A percentile compares a stretch with the other conserved stretches of the same genome.
Conservation (phyloP, 805 yeast genomes). For the Ogataea ramenticola region DNA sequence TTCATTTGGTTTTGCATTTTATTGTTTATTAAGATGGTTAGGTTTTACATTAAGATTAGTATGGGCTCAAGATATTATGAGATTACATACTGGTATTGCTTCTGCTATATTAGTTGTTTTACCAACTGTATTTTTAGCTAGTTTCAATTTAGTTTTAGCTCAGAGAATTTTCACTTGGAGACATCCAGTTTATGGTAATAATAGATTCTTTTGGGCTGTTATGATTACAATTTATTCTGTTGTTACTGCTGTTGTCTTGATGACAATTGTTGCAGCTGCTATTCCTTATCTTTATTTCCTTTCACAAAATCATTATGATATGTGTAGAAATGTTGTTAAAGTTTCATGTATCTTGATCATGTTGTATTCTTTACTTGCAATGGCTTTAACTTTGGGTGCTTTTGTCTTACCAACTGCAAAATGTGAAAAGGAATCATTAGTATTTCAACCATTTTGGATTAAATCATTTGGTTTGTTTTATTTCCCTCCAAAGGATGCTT, state of each 20-base stretch:
- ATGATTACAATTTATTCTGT: slow-evolving; percentile 45
- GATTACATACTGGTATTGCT: slow-evolving; percentile 44
- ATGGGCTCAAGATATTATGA: slow-evolving; percentile 50
- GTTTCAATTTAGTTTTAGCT: slow-evolving; percentile 57
- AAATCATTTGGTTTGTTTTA: slow-evolving; percentile 53
- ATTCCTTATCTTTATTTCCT: slow-evolving; percentile 54
- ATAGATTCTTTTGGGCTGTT: slow-evolving; percentile 38
- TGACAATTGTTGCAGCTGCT: slow-evolving; percentile 60
- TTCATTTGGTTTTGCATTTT: slow-evolving; percentile 45
- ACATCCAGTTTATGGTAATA: slow-evolving; percentile 64
- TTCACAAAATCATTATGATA: slow-evolving; percentile 33
- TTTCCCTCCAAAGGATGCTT: slow-evolving; percentile 49
- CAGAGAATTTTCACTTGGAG: slow-evolving; percentile 73
- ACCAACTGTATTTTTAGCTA: slow-evolving; percentile 51
- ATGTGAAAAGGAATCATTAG: slow-evolving; percentile 39
- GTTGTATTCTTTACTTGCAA: slow-evolving; percentile 48
- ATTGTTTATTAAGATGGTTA: slow-evolving; percentile 43
- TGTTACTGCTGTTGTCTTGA: slow-evolving; percentile 52
- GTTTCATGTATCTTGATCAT: slow-evolving; percentile 42
- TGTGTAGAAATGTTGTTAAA: slow-evolving; percentile 48
- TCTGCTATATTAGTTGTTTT: slow-evolving; percentile 48
- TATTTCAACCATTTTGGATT: slow-evolving; percentile 77
- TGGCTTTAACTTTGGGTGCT: slow-evolving; percentile 41
- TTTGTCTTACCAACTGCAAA: slow-evolving; percentile 49
- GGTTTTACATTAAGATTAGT: slow-evolving; percentile 53